Percentiles rank a stretch among this genome's conserved stretches.
These are phyloP conservation scores for Epithemia pelagica DNA, from an alignment of 108 stramenopile genomes.

Conservation along the genomic window DNA sequence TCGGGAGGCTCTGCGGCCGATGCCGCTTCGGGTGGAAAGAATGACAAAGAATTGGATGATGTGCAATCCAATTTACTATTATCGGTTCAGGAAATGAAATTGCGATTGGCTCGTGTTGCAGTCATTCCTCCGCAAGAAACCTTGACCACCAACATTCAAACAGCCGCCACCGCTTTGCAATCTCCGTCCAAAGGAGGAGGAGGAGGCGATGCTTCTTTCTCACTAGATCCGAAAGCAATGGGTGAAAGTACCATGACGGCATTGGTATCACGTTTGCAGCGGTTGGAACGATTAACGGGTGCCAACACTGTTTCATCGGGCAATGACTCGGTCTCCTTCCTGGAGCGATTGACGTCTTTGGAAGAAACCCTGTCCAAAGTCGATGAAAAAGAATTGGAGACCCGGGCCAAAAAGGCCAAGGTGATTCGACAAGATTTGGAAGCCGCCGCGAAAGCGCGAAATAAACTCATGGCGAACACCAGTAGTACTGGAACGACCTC, in stretches of 20 bases:
- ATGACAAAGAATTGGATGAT: not conserved
- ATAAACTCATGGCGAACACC: slow-evolving; percentile 27
- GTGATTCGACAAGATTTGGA: slow-evolving; percentile 59
- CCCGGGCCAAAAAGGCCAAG: slow-evolving; percentile 45
- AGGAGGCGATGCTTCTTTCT: not conserved
- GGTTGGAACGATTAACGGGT: slow-evolving; percentile 34
- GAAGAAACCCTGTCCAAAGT: slow-evolving; percentile 27
- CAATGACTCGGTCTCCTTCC: slow-evolving; percentile 15
- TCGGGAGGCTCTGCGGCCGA: not conserved
- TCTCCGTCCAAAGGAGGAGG: not conserved
- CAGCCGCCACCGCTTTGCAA: slow-evolving; percentile 14
- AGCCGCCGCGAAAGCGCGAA: slow-evolving; percentile 57
- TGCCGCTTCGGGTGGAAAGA: not conserved
- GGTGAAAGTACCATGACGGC: not conserved
- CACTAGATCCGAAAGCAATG: not conserved
- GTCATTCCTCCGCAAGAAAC: slow-evolving; percentile 26
- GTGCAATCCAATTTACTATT: slow-evolving; percentile 9
- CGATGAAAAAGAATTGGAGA: slow-evolving; percentile 31
- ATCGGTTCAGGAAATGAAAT: slow-evolving; percentile 1
- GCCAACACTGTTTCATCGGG: not conserved
- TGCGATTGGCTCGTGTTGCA: not conserved
- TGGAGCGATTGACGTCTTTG: slow-evolving; percentile 39
- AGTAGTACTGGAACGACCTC: slow-evolving; percentile 13
- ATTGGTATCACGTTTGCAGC: slow-evolving; percentile 32
- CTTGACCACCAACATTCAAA: slow-evolving; percentile 20